A percentile compares a stretch with the other conserved stretches of the same genome.
Conservation (phyloP, 2,329 filamentous ascomycete genomes). For the Diaporthe capsici region DNA sequence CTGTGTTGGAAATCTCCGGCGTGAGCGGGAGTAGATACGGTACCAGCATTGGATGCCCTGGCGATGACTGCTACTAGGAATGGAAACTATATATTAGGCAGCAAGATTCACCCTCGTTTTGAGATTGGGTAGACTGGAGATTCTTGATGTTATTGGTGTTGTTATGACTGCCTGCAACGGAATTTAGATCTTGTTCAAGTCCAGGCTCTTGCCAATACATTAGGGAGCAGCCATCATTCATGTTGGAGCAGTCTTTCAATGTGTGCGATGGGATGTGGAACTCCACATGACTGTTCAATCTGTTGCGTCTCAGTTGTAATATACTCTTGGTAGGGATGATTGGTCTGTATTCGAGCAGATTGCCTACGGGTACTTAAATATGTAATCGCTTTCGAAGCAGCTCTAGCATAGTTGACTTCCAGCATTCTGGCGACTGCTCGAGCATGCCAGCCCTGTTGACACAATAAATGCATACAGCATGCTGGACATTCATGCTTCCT, state of each 20-base stretch:
- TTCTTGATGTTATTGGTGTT: too few relatives aligned
- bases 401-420: too few relatives aligned
- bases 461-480: background rate
- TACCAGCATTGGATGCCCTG: background rate
- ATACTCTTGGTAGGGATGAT: background rate
- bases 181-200: too few relatives aligned
- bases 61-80: background rate
- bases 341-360: background rate
- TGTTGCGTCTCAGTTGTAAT: background rate
- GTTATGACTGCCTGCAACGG: too few relatives aligned
- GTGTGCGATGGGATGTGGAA: too few relatives aligned
- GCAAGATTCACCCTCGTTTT: too few relatives aligned
- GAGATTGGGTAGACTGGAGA: too few relatives aligned
- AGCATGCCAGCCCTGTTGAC: background rate
- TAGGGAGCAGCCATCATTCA: too few relatives aligned
- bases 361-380: background rate
- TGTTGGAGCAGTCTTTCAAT: too few relatives aligned
- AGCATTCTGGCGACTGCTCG: background rate
- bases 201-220: too few relatives aligned
- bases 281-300: too few relatives aligned
- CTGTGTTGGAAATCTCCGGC: background rate
- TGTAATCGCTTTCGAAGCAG: background rate
- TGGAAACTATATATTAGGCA: too few relatives aligned
- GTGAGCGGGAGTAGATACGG: background rate
- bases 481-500: background rate